phyloP scores from a whole-genome alignment of 768 basidiomycete genomes.

The Suillus subluteus region DNA sequence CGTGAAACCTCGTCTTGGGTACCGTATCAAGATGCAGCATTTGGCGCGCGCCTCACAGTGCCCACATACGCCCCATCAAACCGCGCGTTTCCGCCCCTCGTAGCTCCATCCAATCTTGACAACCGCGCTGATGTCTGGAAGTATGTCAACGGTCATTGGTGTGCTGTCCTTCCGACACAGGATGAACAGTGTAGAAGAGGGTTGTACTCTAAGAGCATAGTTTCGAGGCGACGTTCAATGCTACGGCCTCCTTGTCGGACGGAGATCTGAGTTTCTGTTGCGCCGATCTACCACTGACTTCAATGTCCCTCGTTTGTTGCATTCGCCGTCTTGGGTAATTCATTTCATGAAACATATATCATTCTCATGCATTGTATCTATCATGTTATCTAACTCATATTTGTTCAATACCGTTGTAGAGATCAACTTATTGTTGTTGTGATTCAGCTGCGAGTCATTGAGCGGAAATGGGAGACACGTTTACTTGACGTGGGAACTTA shows the following conservation, averaged over 20 bases:
- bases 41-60: constrained; percentile 53
- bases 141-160: constrained; percentile 59
- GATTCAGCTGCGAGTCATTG: background rate
- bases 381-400: constrained; percentile 6
- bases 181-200: constrained; percentile 50
- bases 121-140: constrained; percentile 45
- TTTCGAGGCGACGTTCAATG: constrained; percentile 9
- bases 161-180: constrained; percentile 47
- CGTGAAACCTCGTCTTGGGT: constrained; percentile 48
- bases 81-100: constrained; percentile 49
- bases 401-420: background rate
- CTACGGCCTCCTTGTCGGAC: constrained; percentile 10
- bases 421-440: no score
- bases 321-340: background rate
- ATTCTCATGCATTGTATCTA: constrained; percentile 7
- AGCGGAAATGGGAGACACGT: constrained; percentile 6
- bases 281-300: background rate
- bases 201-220: constrained; percentile 42
- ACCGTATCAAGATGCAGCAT: constrained; percentile 58
- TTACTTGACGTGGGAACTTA: constrained; percentile 5
- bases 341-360: background rate
- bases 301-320: background rate
- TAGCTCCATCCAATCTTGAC: constrained; percentile 21
- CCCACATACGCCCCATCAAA: constrained; percentile 53
- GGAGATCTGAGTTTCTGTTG: background rate